phyloP scores from a whole-genome alignment of 805 yeast genomes.

The Kregervanrija pseudodelftensis region DNA sequence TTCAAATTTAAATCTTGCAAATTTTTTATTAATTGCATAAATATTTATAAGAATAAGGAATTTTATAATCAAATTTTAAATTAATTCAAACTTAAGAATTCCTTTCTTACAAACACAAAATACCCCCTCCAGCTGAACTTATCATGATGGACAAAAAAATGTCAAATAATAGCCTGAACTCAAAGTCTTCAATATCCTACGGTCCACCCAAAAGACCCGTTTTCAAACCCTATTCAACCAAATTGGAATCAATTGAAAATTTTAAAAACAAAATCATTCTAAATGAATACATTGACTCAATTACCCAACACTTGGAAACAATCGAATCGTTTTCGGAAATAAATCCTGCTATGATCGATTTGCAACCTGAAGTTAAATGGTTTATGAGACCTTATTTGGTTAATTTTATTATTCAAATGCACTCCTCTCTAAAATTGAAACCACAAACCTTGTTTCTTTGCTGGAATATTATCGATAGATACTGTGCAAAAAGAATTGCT shows the following conservation, averaged over 20 bases:
- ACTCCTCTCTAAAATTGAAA: constrained; percentile 53
- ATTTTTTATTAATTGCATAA: no score
- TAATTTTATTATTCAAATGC: constrained; percentile 68
- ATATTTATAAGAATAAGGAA: no score
- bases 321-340: constrained; percentile 34
- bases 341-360: constrained; percentile 54
- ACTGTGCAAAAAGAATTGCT: constrained; percentile 82
- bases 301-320: constrained; percentile 31
- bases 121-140: neutral
- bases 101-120: neutral
- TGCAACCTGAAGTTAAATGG: constrained; percentile 83
- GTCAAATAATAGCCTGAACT: no score
- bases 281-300: constrained; percentile 36
- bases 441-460: constrained; percentile 62
- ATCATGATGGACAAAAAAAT: no score
- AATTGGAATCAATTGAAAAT: constrained; percentile 41
- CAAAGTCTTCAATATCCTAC: constrained; percentile 10
- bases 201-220: constrained; percentile 30
- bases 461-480: constrained; percentile 79
- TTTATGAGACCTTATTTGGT: constrained; percentile 66
- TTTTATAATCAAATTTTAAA: no score
- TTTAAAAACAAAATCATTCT: constrained; percentile 36
- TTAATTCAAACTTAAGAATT: no score
- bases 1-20: no score
- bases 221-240: constrained; percentile 31